Evolutionary conservation across 2,329 filamentous ascomycete genomes (phyloP).

Genomic region (Elsinoe batatas): DNA sequence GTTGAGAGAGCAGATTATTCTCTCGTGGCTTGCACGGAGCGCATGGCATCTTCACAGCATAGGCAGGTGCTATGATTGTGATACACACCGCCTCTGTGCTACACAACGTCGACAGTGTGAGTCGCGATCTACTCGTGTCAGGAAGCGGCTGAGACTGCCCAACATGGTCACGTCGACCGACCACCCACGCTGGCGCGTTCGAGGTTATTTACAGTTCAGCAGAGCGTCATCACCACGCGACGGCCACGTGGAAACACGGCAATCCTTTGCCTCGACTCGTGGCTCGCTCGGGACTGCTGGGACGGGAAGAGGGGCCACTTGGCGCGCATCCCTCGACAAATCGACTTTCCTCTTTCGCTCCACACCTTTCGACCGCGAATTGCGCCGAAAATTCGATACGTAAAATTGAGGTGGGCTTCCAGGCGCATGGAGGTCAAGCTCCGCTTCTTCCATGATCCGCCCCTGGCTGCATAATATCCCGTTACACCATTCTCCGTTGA

Average conservation of each 20-base stretch:
- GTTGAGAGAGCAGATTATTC: not conserved
- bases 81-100: not conserved
- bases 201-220: not conserved
- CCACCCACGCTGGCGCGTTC: not conserved
- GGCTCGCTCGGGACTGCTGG: not conserved
- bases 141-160: not conserved
- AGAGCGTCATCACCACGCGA: conserved; percentile 11
- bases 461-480: not conserved
- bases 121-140: not conserved
- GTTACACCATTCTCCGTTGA: not conserved
- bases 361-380: not conserved
- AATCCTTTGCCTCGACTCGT: not conserved
- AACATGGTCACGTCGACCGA: not conserved
- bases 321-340: no score
- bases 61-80: not conserved
- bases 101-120: not conserved
- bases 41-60: not conserved
- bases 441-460: not conserved
- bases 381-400: no score
- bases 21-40: not conserved
- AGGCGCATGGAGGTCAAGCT: not conserved
- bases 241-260: conserved; percentile 1
- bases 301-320: not conserved
- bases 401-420: no score
- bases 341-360: not conserved